These are phyloP conservation scores for Phlyctochytrium arcticum DNA, from an alignment of 192 early-diverging fungal genomes.

Conservation along the genomic window DNA sequence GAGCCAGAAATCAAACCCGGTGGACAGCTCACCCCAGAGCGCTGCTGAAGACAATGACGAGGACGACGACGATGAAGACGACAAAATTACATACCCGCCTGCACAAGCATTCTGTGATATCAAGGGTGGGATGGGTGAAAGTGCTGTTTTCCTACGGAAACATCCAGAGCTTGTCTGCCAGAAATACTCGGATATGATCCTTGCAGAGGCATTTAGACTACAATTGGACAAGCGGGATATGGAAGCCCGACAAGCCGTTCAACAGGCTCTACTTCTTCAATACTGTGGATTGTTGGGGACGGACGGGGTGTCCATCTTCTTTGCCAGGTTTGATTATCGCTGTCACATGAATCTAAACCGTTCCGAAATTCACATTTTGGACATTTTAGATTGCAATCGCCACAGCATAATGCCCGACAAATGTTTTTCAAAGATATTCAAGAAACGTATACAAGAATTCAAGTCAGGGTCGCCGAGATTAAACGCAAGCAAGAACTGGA, in stretches of 20 bases:
- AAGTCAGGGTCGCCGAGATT: constrained; percentile 66
- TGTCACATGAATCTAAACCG: neutral
- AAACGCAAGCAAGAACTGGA: constrained; percentile 47
- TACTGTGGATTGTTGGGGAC: constrained; percentile 79
- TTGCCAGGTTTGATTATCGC: constrained; percentile 52
- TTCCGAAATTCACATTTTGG: neutral
- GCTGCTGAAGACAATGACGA: too few relatives aligned
- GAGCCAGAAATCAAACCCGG: too few relatives aligned
- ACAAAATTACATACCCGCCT: constrained; percentile 35
- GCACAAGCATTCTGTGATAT: constrained; percentile 25
- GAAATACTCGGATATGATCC: constrained; percentile 73
- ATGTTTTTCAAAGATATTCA: constrained; percentile 87
- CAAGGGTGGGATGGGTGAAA: constrained; percentile 9
- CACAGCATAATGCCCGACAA: constrained; percentile 55
- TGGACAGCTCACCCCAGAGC: too few relatives aligned
- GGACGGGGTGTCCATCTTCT: constrained; percentile 82
- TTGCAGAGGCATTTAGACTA: constrained; percentile 76
- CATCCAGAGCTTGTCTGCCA: constrained; percentile 69
- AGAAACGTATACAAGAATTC: constrained; percentile 77
- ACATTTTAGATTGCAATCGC: constrained; percentile 37
- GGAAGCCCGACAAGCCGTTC: constrained; percentile 70
- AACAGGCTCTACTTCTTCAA: constrained; percentile 77
- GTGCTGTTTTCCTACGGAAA: constrained; percentile 59
- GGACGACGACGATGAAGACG: constrained; percentile 29
- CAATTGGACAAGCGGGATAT: constrained; percentile 68